Evolutionary conservation across 495 filamentous ascomycete species (phyloP).

Genomic region (Penicilliopsis zonata): DNA sequence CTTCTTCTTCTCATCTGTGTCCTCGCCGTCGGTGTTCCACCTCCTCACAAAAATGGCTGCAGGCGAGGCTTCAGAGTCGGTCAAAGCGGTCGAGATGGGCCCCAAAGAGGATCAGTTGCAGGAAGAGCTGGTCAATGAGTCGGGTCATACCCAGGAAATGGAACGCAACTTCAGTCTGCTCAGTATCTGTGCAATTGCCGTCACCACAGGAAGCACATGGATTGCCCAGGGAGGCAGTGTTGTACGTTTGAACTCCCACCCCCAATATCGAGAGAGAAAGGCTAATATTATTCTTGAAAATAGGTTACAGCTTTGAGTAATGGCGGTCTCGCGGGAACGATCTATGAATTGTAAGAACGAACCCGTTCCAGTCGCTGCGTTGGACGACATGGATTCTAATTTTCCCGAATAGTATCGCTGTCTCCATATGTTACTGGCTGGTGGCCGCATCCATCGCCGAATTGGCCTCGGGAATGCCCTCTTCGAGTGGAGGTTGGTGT

Average conservation of each 20-base stretch:
- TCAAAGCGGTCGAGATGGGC: conserved; percentile 9
- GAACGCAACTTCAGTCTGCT: conserved; percentile 46
- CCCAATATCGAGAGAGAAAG: not conserved
- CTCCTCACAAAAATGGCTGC: conserved; percentile 3
- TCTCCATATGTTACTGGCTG: conserved; percentile 38
- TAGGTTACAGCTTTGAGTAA: conserved; percentile 23
- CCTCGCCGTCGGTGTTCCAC: not conserved
- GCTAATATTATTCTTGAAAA: not conserved
- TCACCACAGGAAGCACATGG: conserved; percentile 50
- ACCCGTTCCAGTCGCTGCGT: conserved; percentile 1
- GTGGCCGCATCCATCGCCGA: conserved; percentile 52
- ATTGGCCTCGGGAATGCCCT: conserved; percentile 71
- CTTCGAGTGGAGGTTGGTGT: conserved; percentile 48
- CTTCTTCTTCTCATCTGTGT: not conserved
- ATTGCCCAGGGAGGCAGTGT: conserved; percentile 45
- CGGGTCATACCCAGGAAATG: conserved; percentile 48
- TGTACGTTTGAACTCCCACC: conserved; percentile 8
- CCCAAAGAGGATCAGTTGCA: conserved; percentile 9
- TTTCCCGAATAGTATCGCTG: conserved; percentile 24
- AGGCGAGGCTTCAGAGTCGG: conserved; percentile 8
- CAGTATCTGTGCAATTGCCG: conserved; percentile 42
- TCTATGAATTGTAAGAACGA: conserved; percentile 38
- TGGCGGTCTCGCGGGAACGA: conserved; percentile 36
- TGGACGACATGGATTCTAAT: conserved; percentile 4
- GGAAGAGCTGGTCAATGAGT: conserved; percentile 34